Conservation (phyloP, 495 filamentous ascomycete genomes). For the Friedmanniomyces endolithicus region DNA sequence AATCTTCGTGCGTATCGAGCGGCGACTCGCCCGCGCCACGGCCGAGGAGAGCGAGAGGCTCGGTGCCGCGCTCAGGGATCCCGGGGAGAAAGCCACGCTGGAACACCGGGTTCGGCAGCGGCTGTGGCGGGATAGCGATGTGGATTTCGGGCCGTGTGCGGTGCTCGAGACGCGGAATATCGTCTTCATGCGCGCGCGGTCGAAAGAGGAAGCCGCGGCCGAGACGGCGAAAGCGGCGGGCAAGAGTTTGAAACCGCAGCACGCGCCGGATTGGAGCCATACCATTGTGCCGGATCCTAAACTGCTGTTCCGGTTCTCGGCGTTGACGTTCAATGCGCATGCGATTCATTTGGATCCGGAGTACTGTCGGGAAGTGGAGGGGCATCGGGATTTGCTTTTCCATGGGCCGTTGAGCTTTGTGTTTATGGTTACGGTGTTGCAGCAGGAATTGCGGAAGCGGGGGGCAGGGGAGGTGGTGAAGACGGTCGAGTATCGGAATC, state of each 20-base stretch:
- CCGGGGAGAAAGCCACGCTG: constrained; percentile 10
- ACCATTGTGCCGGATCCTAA: constrained; percentile 47
- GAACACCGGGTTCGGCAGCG: constrained; percentile 31
- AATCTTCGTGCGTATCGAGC: constrained; percentile 46
- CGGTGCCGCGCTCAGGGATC: constrained; percentile 29
- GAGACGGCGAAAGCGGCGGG: constrained; percentile 1
- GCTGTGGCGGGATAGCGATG: constrained; percentile 36
- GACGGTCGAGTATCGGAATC: constrained; percentile 62
- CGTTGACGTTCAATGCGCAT: constrained; percentile 77
- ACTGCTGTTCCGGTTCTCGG: constrained; percentile 74
- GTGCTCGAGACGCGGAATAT: constrained; percentile 45
- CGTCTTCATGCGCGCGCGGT: constrained; percentile 45
- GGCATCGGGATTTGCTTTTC: constrained; percentile 60
- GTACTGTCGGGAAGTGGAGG: constrained; percentile 60
- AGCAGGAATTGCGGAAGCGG: constrained; percentile 34
- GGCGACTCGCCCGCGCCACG: constrained; percentile 31
- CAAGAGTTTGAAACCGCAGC: constrained; percentile 21
- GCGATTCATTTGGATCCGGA: constrained; percentile 66
- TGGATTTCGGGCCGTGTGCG: constrained; percentile 29
- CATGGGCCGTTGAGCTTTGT: constrained; percentile 77
- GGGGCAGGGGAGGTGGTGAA: constrained; percentile 30
- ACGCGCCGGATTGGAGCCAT: constrained; percentile 47
- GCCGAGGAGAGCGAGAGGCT: constrained; percentile 26
- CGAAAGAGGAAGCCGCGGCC: constrained; percentile 21
- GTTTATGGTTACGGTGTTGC: constrained; percentile 55